These are phyloP conservation scores for Danielozyma ontarioensis DNA, from an alignment of 805 yeast genomes.

Conservation along the genomic window DNA sequence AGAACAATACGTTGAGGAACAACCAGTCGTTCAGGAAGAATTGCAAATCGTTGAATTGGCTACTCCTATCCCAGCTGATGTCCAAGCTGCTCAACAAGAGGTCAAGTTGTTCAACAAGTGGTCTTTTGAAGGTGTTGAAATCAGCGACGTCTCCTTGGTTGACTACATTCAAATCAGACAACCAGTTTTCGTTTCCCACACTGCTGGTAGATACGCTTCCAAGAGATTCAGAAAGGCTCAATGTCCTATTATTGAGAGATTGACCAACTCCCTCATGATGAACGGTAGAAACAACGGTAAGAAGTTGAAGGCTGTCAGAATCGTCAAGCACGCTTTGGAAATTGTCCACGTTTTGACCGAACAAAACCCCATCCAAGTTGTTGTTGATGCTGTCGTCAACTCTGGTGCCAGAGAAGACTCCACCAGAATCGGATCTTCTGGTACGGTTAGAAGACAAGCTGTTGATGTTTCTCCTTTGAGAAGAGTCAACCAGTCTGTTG, in stretches of 20 bases:
- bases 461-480: slow-evolving; percentile 99
- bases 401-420: slow-evolving; percentile 99
- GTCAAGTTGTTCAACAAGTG: slow-evolving; percentile 99
- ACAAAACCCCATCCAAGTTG: slow-evolving; percentile 98
- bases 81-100: slow-evolving; percentile 93
- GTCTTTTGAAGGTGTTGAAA: slow-evolving; percentile 97
- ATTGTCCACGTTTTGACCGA: slow-evolving; percentile 96
- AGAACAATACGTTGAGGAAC: slow-evolving; percentile 52
- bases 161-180: slow-evolving; percentile 98
- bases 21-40: slow-evolving; percentile 79
- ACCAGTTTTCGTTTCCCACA: slow-evolving; percentile 97
- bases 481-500: slow-evolving; percentile 99
- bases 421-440: slow-evolving; percentile 99
- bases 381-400: slow-evolving; percentile 99
- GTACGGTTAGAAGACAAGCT: slow-evolving; percentile 99
- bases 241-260: slow-evolving; percentile 98
- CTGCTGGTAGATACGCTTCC: slow-evolving; percentile 99
- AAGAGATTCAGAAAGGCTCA: slow-evolving; percentile 99
- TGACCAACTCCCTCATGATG: slow-evolving; percentile 99
- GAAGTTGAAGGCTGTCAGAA: slow-evolving; percentile 99
- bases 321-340: slow-evolving; percentile 98
- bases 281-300: slow-evolving; percentile 99
- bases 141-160: slow-evolving; percentile 95
- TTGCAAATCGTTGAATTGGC: slow-evolving; percentile 81
- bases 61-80: slow-evolving; percentile 94